Evolutionary conservation across 345 rosid species (phyloP).

Genomic region (Populus ilicifolia): DNA sequence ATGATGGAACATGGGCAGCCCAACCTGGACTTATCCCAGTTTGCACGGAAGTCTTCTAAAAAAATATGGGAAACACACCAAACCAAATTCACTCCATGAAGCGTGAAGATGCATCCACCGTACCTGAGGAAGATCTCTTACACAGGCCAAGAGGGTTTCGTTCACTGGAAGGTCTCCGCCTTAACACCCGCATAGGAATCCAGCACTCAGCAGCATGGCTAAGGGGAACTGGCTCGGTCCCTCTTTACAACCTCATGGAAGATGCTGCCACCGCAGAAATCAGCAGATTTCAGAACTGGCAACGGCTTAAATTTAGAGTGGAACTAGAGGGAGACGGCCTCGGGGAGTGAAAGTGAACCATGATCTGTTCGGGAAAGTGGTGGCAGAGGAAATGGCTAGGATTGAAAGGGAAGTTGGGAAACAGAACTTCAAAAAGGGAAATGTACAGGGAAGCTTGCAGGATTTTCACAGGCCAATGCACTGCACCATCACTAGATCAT

Average conservation of each 20-base stretch:
- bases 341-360: conserved; percentile 58
- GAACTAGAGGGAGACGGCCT: conserved; percentile 76
- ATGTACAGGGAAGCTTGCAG: conserved; percentile 71
- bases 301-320: conserved; percentile 78
- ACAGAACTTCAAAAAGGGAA: conserved; percentile 66
- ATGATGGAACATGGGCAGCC: conserved; percentile 98
- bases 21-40: conserved; percentile 84
- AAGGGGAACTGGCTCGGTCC: conserved; percentile 84
- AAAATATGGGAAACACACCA: conserved; percentile 58
- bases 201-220: conserved; percentile 90
- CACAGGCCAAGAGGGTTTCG: conserved; percentile 79
- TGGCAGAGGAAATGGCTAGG: conserved; percentile 81
- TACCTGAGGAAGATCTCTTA: conserved; percentile 80
- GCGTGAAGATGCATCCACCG: conserved; percentile 54
- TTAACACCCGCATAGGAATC: conserved; percentile 86
- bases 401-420: conserved; percentile 83
- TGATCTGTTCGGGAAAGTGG: conserved; percentile 72
- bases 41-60: conserved; percentile 65
- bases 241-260: conserved; percentile 93
- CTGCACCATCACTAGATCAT: conserved; percentile 55
- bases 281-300: conserved; percentile 93
- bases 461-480: conserved; percentile 75
- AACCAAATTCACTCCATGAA: conserved; percentile 63
- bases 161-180: conserved; percentile 75
- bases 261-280: conserved; percentile 97